Evolutionary conservation across 768 basidiomycete species (phyloP).

Genomic region (Flagelloscypha sp.): DNA sequence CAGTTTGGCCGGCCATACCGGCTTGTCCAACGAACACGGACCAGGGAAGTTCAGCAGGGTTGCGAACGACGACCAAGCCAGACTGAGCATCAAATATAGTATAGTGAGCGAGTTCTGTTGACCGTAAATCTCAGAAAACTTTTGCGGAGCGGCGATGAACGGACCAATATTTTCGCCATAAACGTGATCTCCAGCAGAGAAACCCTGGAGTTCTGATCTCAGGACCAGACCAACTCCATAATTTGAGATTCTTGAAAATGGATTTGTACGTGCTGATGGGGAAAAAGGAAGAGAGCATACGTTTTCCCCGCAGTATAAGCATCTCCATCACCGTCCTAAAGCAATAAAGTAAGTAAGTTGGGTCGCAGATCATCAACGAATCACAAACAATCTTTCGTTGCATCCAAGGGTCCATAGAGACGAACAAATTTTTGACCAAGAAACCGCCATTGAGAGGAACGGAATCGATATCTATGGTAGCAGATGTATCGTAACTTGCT

Average conservation of each 20-base stretch:
- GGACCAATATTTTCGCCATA: conserved; percentile 14
- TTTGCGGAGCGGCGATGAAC: too few relatives aligned
- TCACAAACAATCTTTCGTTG: conserved; percentile 18
- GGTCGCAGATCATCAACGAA: conserved; percentile 23
- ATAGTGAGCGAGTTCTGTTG: conserved; percentile 30
- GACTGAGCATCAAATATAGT: conserved; percentile 12
- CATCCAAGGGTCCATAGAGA: conserved; percentile 30
- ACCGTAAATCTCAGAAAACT: too few relatives aligned
- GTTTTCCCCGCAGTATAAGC: conserved; percentile 9
- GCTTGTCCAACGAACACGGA: conserved; percentile 23
- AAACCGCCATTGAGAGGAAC: conserved; percentile 22
- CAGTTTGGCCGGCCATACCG: conserved; percentile 25
- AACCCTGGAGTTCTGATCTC: conserved; percentile 21
- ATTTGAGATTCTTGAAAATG: conserved; percentile 16
- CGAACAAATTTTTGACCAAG: conserved; percentile 25
- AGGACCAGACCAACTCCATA: conserved; percentile 35
- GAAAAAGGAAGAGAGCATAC: conserved; percentile 4
- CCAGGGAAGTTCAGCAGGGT: conserved; percentile 30
- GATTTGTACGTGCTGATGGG: neutral
- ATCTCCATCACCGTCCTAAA: too few relatives aligned
- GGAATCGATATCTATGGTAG: conserved; percentile 27
- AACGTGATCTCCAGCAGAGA: conserved; percentile 23
- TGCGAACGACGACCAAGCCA: conserved; percentile 19
- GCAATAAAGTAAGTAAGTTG: too few relatives aligned
- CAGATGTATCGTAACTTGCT: conserved; percentile 18